Base-by-base conservation (phyloP, 345 rosid genomes). In the Syzygium aqueum region DNA sequence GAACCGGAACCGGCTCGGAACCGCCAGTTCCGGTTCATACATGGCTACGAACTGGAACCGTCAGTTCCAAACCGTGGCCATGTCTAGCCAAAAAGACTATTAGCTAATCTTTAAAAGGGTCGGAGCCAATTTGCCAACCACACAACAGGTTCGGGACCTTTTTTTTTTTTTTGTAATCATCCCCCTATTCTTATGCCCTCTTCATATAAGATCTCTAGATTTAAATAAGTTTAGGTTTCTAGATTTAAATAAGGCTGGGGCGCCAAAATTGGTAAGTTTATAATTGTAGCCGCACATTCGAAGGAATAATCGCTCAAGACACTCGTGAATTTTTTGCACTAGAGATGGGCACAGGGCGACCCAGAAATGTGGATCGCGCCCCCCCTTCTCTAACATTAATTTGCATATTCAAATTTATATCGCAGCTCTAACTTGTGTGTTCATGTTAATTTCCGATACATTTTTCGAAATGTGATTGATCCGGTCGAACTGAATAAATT, bases 361-460 rank as follows among this genome's bases (percentile, higher is more conserved):
- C 3, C 40, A 3, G 30, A 65, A 22, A 65, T 30, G 73, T n/a
- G 73, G 37, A 0, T 14, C 73, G 8, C 73, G 7, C n/a, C 14
- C 33, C 33, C 19, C 73, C 73, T 61, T 13, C 73, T 15, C 33
- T n/a, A 61, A 61, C 73, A n/a, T 61, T 15, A 61, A 61, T 61
- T 61, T 61, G 73, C 3, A 5, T n/a, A n/a, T 27, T 59, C 65
- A 27, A 27, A 25, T 59, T 27, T 27, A 23, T 9, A 56, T 56
- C 5, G 2, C 13, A 3, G 61, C 2, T 22, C 61, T 59, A 27
- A 27, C 15, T 27, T 5, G 1, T 13, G 67, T 11, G 33, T 12
- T 5, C 33, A 27, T 15, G 11, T 3, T 1, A 65, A 0, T 15
- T 25, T 15, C 16, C 3, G 11, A 0, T 28, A 16, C 2, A 7